phyloP scores from a whole-genome alignment of 1,139 yeast species.

The Candida gigantensis region DNA sequence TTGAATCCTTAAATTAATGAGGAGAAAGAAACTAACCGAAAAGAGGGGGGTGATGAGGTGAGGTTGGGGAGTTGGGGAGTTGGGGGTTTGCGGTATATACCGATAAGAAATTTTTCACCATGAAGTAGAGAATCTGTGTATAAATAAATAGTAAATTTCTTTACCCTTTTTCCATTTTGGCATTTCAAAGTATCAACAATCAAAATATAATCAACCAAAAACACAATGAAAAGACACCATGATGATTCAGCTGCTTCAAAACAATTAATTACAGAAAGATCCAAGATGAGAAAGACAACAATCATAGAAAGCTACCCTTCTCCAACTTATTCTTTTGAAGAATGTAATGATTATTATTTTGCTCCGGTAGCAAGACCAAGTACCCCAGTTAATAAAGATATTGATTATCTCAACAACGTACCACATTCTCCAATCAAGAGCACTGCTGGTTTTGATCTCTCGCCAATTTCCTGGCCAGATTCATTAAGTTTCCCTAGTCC shows the following conservation, averaged over 20 bases:
- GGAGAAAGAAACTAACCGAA: neutral
- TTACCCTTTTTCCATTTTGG: neutral
- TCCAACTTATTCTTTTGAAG: constrained; percentile 1
- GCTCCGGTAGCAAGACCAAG: constrained; percentile 1
- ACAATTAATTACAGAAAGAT: neutral
- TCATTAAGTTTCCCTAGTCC: too few relatives aligned
- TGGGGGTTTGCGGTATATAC: neutral
- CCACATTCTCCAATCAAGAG: constrained; percentile 3
- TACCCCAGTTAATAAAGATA: constrained; percentile 4
- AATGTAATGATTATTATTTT: neutral
- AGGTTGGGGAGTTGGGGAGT: neutral
- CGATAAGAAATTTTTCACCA: neutral
- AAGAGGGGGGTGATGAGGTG: neutral
- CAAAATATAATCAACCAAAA: neutral
- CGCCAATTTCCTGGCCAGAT: neutral
- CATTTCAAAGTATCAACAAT: neutral
- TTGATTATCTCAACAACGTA: constrained; percentile 1
- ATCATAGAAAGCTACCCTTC: constrained; percentile 2
- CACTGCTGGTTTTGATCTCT: neutral
- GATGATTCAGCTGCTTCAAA: neutral
- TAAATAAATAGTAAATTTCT: too few relatives aligned
- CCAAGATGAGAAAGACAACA: neutral
- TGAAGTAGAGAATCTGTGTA: too few relatives aligned
- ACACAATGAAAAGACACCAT: neutral
- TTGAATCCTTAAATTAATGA: too few relatives aligned